Base-by-base conservation (phyloP, 768 basidiomycete species). In the Auricularia auricula-judae region DNA sequence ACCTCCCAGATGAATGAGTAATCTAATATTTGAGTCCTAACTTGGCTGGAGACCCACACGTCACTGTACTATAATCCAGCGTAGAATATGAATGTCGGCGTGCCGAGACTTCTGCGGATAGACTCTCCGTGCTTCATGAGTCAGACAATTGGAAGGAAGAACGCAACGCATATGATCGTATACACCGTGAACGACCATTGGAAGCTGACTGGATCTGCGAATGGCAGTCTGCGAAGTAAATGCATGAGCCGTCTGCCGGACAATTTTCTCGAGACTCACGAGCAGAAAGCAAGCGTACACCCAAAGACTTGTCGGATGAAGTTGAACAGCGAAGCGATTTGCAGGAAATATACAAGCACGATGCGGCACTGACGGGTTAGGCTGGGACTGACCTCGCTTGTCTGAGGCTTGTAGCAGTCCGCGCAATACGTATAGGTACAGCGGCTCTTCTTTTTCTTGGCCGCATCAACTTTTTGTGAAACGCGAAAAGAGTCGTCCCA, bases 231-330 rank as follows among this genome's bases (percentile, higher is more conserved):
- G 29, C 29, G 29, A 29, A 29, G 29, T 29, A 29, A 29, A 29
- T 29, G 29, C 29, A 29, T 29, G 29, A 29, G 29, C 29, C 29
- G 29, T 29, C 29, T 29, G 29, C 29, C 29, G 29, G 29, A 29
- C 29, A 29, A 29, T 29, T 29, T 29, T 29, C 29, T 29, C 29
- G 29, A 29, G 29, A 36, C 35, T 36, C 36, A 60, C n/a, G 64
- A 56, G 36, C 61, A 65, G 34, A 65, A 65, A 3, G 64, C 64
- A 21, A 65, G 43, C 10, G 64, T 65, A 33, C 59, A 65, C 11
- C 64, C 64, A 39, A 65, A 61, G 8, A 42, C 59, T 61, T 65
- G 64, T 11, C 64, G 64, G 16, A 65, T 65, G 14, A 65, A 36
- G 35, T 65, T 65, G 54, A 65, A 60, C 3, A 65, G 35, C 8